Evolutionary conservation across 805 yeast genomes (phyloP).

Genomic region (Millerozyma miso): DNA sequence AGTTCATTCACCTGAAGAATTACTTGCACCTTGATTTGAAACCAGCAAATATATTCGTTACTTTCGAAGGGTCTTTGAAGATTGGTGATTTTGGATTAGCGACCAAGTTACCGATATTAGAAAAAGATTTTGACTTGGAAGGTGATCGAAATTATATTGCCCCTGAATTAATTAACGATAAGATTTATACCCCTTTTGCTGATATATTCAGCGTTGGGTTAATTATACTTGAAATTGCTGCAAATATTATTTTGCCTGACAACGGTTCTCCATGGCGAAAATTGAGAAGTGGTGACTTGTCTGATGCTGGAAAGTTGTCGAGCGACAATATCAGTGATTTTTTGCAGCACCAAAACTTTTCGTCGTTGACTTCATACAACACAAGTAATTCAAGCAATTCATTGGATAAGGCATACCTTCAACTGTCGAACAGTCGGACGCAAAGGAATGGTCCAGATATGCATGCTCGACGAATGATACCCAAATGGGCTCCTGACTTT

Average conservation of each 20-base stretch:
- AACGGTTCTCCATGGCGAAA: constrained; percentile 97
- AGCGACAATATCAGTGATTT: constrained; percentile 43
- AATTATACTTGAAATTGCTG: constrained; percentile 91
- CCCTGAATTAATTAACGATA: constrained; percentile 84
- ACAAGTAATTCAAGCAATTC: constrained; percentile 11
- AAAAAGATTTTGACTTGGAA: constrained; percentile 77
- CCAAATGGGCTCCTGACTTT: constrained; percentile 85
- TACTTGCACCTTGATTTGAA: constrained; percentile 87
- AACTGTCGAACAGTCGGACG: neutral
- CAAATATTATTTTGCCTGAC: constrained; percentile 90
- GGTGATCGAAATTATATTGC: constrained; percentile 98
- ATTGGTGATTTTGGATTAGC: constrained; percentile 98
- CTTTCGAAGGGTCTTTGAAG: constrained; percentile 91
- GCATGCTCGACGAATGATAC: constrained; percentile 32
- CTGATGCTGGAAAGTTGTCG: constrained; percentile 87
- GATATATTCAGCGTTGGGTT: constrained; percentile 94
- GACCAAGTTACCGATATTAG: constrained; percentile 65
- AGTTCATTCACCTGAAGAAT: constrained; percentile 69
- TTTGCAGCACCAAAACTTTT: constrained; percentile 33
- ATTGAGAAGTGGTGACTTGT: constrained; percentile 87
- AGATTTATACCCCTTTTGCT: constrained; percentile 84
- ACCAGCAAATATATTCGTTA: constrained; percentile 91
- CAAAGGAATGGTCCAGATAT: constrained; percentile 2
- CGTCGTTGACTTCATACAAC: constrained; percentile 30
- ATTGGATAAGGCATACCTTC: constrained; percentile 1